These are phyloP conservation scores for Murraya paniculata DNA, from an alignment of 345 rosid genomes.

Conservation along the genomic window DNA sequence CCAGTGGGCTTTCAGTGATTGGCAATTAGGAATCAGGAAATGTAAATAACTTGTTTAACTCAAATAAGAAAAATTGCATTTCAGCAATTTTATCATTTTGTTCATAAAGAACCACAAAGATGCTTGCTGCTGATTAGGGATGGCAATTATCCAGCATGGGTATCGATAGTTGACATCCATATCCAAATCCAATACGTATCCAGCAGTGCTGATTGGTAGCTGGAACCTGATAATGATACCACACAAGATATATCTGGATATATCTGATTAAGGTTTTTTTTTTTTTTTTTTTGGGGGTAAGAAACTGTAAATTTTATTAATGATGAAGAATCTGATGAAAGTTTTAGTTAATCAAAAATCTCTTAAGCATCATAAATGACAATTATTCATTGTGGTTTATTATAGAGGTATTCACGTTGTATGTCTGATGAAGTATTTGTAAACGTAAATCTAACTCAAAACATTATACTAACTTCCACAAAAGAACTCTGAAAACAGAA, in stretches of 20 bases:
- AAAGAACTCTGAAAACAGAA: background rate
- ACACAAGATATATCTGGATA: background rate
- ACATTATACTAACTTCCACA: background rate
- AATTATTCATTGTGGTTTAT: background rate
- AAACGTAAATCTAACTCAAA: background rate
- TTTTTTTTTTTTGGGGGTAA: too few species aligned
- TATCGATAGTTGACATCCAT: too few species aligned
- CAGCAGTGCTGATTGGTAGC: background rate
- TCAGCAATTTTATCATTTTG: background rate
- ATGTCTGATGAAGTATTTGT: too few species aligned
- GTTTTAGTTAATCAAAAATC: background rate
- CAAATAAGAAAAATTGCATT: background rate
- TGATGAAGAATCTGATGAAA: background rate
- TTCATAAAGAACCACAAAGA: background rate
- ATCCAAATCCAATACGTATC: too few species aligned
- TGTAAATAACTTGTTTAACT: background rate
- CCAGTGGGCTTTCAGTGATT: background rate
- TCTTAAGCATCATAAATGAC: background rate
- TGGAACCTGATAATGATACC: background rate
- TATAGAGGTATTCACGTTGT: background rate
- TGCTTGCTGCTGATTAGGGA: background rate
- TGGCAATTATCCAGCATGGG: too few species aligned
- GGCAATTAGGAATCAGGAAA: background rate
- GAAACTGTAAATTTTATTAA: too few species aligned
- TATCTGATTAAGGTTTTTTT: background rate